These are phyloP conservation scores for Macrophomina pseudophaseolina DNA, from an alignment of 2,329 filamentous ascomycete species.

Conservation along the genomic window DNA sequence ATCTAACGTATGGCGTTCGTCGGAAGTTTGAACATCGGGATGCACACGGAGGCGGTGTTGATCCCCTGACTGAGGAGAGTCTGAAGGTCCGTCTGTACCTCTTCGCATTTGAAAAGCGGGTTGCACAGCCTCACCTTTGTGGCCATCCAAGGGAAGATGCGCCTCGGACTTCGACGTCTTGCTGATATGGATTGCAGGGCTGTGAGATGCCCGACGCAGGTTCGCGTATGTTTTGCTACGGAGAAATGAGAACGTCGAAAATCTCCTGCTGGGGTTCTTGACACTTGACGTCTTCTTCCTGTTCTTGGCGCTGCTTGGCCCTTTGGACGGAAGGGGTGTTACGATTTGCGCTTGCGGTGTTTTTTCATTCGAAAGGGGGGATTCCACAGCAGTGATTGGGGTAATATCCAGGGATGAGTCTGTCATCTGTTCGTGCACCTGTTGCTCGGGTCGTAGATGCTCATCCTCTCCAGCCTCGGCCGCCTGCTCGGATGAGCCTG, in stretches of 20 bases:
- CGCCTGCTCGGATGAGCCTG: not conserved
- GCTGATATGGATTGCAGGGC: not conserved
- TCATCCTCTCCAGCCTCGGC: not conserved
- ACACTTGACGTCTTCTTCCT: not conserved
- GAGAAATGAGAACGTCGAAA: conserved; percentile 28
- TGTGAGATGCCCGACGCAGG: conserved; percentile 28
- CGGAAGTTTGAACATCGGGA: no score
- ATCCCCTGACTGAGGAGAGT: conserved; percentile 23
- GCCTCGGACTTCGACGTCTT: not conserved
- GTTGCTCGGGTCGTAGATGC: not conserved
- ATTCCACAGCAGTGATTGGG: conserved; percentile 7
- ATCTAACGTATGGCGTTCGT: no score
- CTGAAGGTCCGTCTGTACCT: conserved; percentile 34
- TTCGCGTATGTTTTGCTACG: conserved; percentile 42
- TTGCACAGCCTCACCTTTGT: not conserved
- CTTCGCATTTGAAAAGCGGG: conserved; percentile 16
- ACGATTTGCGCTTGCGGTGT: not conserved
- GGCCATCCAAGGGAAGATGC: conserved; percentile 25
- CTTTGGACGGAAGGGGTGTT: not conserved
- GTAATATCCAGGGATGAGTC: conserved; percentile 9
- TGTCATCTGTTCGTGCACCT: not conserved
- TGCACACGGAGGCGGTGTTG: no score
- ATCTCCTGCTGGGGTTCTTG: conserved; percentile 1
- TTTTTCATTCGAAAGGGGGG: not conserved
- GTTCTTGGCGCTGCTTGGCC: not conserved